Evolutionary conservation across 2,329 filamentous ascomycete species (phyloP), one percentile per base, ranked within the genome.

Genomic region (Fusarium pilosicola): DNA sequence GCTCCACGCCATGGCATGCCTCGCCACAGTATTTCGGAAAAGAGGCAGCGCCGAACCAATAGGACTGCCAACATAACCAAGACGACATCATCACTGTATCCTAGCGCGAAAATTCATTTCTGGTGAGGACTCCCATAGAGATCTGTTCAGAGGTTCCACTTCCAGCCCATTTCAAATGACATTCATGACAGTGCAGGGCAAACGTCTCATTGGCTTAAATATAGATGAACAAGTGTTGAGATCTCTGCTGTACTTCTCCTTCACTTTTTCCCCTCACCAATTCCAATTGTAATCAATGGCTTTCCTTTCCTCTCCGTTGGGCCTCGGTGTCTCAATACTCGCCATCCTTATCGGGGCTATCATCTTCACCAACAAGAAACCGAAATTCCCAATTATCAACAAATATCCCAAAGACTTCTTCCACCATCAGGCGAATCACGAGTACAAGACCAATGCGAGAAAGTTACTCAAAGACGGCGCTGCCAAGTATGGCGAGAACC

Each of bases 141-240:
- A 17, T 38, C 13, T 26, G 10, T 34, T 3, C 32, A 4, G 13
- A 17, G 24, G 51, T 54, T 38, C 34, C 51, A 18, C 24, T 22
- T 20, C 18, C 15, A 20, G 6, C 15, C n/a, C 6, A 4, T 8
- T 8, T 39, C 5, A 26, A 6, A 14, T 13, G 4, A 13, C 34
- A 3, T 5, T 13, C 3, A 10, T 3, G 4, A 24, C 5, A 32
- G 17, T 13, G 24, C 10, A n/a, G 11, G 2, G 12, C 4, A 54
- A 28, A 28, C 12, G 3, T 17, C 18, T 26, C 3, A 39, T 7
- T 18, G 10, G 9, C 24, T 54, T n/a, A 39, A 54, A 28, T 38
- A 28, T 22, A 0, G 1, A 54, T 5, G 13, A 2, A 4, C 1
- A 15, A 13, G 13, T 17, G 13, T 8, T 28, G 7, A 7, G 2